Conservation (phyloP, 2,329 filamentous ascomycete species). For the Alternaria novae-zelandiae region DNA sequence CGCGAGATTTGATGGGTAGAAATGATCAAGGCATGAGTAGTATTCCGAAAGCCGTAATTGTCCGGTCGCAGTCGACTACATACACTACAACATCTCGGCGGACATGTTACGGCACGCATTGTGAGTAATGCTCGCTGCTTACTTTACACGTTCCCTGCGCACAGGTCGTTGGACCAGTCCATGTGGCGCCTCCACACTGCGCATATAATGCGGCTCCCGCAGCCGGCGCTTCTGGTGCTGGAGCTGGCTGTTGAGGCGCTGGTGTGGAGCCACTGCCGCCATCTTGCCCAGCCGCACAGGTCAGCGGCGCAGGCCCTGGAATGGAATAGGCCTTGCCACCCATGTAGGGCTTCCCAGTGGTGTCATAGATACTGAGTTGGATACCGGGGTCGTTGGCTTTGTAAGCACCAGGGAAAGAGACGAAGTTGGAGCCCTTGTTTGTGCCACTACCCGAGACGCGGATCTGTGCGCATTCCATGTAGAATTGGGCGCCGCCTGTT, state of each 20-base stretch:
- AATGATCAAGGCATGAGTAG: neutral
- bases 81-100: neutral
- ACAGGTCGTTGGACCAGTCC: slow-evolving; percentile 35
- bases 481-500: slow-evolving; percentile 18
- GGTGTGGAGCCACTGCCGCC: neutral
- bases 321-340: slow-evolving; percentile 49
- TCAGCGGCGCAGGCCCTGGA: slow-evolving; percentile 56
- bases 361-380: slow-evolving; percentile 26
- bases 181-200: slow-evolving; percentile 19
- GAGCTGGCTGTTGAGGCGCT: neutral
- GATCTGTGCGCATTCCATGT: slow-evolving; percentile 36
- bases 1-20: neutral
- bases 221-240: neutral
- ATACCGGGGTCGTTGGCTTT: slow-evolving; percentile 29
- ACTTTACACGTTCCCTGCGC: slow-evolving; percentile 36
- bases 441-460: slow-evolving; percentile 26
- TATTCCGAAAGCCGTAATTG: neutral
- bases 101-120: slow-evolving; percentile 19
- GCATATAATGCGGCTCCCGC: slow-evolving; percentile 21
- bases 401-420: slow-evolving; percentile 36
- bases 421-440: slow-evolving; percentile 18
- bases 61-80: neutral
- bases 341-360: slow-evolving; percentile 17
- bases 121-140: slow-evolving; percentile 34
- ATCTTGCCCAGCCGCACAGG: slow-evolving; percentile 35